A percentile compares a stretch with the other conserved stretches of the same genome.
Evolutionary conservation across 2,329 filamentous ascomycete genomes (phyloP).

Genomic region (Paraphoma chrysanthemicola): DNA sequence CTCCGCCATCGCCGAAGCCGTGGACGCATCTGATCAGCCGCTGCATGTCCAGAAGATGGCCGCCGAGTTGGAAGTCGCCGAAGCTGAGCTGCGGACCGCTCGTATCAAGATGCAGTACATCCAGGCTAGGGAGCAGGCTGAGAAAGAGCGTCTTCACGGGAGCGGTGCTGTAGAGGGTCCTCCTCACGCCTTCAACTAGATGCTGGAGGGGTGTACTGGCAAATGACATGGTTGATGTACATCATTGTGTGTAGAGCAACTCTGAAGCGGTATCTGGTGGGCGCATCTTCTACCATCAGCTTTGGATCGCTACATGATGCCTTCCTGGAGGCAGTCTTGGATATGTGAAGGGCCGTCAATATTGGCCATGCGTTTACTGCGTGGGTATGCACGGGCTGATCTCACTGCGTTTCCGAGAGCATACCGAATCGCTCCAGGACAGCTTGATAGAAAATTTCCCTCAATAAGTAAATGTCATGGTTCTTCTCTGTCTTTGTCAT

Average conservation of each 20-base stretch:
- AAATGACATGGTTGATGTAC: too few species aligned
- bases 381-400: too few species aligned
- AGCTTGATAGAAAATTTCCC: neutral
- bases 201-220: too few species aligned
- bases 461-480: neutral
- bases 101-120: conserved; percentile 30
- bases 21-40: conserved; percentile 20
- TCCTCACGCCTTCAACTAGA: neutral
- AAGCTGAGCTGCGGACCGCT: conserved; percentile 39
- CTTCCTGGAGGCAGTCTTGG: too few species aligned
- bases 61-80: conserved; percentile 39
- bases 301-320: too few species aligned
- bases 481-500: neutral
- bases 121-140: conserved; percentile 25
- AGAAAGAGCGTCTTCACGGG: neutral
- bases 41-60: conserved; percentile 34
- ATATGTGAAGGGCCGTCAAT: too few species aligned
- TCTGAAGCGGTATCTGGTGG: too few species aligned
- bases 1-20: conserved; percentile 5
- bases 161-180: neutral
- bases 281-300: too few species aligned
- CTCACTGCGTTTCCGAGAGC: too few species aligned
- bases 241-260: too few species aligned
- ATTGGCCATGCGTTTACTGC: too few species aligned
- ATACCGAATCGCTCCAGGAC: neutral